Evolutionary conservation across 2,329 filamentous ascomycete genomes (phyloP).

Genomic region (Colletotrichum orchidophilum): DNA sequence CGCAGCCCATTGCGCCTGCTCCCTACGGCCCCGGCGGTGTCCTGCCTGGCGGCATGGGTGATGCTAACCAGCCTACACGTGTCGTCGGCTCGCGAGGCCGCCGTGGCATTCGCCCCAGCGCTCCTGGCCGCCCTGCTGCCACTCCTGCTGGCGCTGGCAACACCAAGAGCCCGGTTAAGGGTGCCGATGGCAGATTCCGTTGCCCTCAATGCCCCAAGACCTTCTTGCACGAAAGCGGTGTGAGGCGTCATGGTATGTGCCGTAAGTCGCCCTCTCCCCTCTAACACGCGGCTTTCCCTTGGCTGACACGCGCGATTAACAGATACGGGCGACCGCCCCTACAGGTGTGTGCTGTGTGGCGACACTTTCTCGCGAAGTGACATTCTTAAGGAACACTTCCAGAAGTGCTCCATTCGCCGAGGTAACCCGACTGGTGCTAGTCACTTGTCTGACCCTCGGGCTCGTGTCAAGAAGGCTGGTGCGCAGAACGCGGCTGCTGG

Average conservation of each 20-base stretch:
- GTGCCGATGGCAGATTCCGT: constrained; percentile 97
- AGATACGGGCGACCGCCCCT: constrained; percentile 98
- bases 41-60: constrained; percentile 65
- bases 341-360: constrained; percentile 97
- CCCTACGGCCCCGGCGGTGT: constrained; percentile 68
- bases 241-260: constrained; percentile 94
- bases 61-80: constrained; percentile 78
- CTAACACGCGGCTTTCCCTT: constrained; percentile 21
- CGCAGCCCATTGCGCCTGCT: constrained; percentile 80
- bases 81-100: constrained; percentile 95
- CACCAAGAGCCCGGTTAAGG: constrained; percentile 87
- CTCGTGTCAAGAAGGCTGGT: constrained; percentile 82
- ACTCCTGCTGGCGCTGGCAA: constrained; percentile 74
- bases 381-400: constrained; percentile 98
- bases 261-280: constrained; percentile 71
- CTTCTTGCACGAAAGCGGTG: constrained; percentile 94
- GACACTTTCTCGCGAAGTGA: constrained; percentile 98
- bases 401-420: constrained; percentile 96
- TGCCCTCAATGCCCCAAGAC: constrained; percentile 99
- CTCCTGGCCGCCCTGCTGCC: constrained; percentile 84
- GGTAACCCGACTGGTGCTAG: constrained; percentile 95
- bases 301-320: constrained; percentile 27
- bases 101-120: constrained; percentile 89
- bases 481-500: constrained; percentile 66
- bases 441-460: constrained; percentile 91